phyloP scores from a whole-genome alignment of 2,329 filamentous ascomycete species.

The Plectosphaerella cucumerina region DNA sequence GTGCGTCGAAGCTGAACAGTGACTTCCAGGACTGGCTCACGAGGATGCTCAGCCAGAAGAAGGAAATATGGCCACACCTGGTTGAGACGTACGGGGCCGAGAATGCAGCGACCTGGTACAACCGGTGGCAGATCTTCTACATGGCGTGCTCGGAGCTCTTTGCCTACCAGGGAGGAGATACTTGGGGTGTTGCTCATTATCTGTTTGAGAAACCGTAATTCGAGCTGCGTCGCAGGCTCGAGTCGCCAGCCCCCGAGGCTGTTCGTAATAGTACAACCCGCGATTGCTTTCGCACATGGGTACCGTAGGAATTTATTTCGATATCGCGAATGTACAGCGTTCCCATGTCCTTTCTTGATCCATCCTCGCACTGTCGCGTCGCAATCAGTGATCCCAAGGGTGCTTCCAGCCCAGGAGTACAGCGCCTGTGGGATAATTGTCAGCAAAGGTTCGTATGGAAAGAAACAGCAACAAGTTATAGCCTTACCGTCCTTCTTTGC shows the following conservation, averaged over 20 bases:
- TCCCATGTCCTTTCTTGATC: background rate
- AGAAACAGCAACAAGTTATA: background rate
- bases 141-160: conserved; percentile 69
- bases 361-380: background rate
- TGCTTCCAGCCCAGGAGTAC: conserved; percentile 91
- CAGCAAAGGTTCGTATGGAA: background rate
- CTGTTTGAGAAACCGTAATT: conserved; percentile 54
- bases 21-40: conserved; percentile 52
- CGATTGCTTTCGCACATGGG: no score
- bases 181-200: conserved; percentile 65
- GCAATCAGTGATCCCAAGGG: conserved; percentile 83
- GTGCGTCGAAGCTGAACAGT: background rate
- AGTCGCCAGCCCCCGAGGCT: no score
- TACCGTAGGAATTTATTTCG: no score
- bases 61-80: conserved; percentile 59
- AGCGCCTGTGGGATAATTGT: conserved; percentile 43
- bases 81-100: conserved; percentile 61
- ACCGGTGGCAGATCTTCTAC: conserved; percentile 70
- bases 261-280: no score
- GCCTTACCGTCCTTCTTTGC: conserved; percentile 84
- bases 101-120: conserved; percentile 58
- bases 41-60: conserved; percentile 55
- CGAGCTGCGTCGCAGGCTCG: no score
- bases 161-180: conserved; percentile 60
- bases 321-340: no score